Conservation (phyloP, 108 stramenopile genomes). For the Chaetoceros muelleri region DNA sequence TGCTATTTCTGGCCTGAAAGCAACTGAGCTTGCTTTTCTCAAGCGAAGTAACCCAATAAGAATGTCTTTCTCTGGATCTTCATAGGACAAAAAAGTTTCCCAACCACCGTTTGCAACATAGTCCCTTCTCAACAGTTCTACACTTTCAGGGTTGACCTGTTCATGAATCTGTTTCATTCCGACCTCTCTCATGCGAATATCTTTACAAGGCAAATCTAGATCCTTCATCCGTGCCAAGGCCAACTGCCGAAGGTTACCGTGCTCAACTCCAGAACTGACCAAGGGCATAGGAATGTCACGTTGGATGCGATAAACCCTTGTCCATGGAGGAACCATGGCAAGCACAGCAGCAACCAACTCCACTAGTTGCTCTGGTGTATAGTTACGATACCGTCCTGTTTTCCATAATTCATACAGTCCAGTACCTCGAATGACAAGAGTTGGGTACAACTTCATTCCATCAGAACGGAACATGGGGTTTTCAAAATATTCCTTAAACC, state of each 20-base stretch:
- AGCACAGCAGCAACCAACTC: conserved; percentile 84
- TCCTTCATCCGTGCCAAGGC: conserved; percentile 79
- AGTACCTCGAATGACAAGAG: conserved; percentile 92
- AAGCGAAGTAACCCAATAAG: conserved; percentile 59
- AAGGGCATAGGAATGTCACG: conserved; percentile 97
- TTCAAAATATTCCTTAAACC: conserved; percentile 89
- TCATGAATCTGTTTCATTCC: conserved; percentile 93
- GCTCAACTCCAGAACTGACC: conserved; percentile 89
- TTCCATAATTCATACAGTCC: conserved; percentile 95
- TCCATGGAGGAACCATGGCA: conserved; percentile 93
- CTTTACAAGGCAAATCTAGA: conserved; percentile 78
- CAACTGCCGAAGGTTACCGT: conserved; percentile 89
- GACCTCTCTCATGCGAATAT: conserved; percentile 91
- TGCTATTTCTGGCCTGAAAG: conserved; percentile 62
- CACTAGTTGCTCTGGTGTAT: conserved; percentile 90
- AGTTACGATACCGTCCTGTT: conserved; percentile 87
- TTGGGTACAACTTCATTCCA: conserved; percentile 93
- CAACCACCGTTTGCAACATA: conserved; percentile 91
- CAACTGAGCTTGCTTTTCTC: conserved; percentile 45
- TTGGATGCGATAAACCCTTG: conserved; percentile 90
- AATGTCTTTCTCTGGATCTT: conserved; percentile 86
- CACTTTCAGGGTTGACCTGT: conserved; percentile 81
- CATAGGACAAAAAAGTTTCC: conserved; percentile 92
- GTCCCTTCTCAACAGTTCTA: conserved; percentile 87
- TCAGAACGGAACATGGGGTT: conserved; percentile 89